phyloP scores from a whole-genome alignment of 139 green algal species.

The Medakamo hakoo region DNA sequence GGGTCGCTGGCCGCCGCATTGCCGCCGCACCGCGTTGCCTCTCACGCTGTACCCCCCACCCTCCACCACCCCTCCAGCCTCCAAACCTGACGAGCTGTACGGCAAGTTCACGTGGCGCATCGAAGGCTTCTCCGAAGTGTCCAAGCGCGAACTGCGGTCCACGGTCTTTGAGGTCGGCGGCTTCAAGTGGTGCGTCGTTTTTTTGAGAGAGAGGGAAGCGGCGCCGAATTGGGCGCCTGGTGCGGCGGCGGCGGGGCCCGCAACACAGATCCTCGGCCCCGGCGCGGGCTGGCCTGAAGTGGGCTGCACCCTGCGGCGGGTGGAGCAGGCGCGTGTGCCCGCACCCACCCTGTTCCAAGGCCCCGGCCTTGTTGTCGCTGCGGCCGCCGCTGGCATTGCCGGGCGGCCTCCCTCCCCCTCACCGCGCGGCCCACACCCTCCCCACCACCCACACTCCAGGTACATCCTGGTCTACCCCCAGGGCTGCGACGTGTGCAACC shows the following conservation, averaged over 20 bases:
- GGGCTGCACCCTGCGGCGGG: not conserved
- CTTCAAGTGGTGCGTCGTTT: constrained; percentile 75
- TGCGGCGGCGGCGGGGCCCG: too few species aligned
- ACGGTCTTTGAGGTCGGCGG: constrained; percentile 81
- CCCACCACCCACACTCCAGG: constrained; percentile 25
- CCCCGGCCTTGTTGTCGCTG: too few species aligned
- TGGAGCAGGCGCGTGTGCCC: too few species aligned
- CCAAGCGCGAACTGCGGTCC: constrained; percentile 84
- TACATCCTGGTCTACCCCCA: constrained; percentile 96
- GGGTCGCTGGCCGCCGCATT: not conserved
- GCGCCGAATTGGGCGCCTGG: too few species aligned
- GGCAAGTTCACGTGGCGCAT: constrained; percentile 98
- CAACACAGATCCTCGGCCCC: too few species aligned
- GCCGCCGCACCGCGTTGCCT: not conserved
- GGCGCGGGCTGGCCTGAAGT: not conserved
- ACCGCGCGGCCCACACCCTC: not conserved
- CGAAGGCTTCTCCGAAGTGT: constrained; percentile 82
- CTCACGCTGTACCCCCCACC: too few species aligned
- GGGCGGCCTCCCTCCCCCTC: not conserved
- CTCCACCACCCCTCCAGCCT: too few species aligned
- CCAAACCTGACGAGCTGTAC: constrained; percentile 53
- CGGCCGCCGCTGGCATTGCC: too few species aligned
- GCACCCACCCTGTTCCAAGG: not conserved
- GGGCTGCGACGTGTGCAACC: constrained; percentile 94
- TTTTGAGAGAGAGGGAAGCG: not conserved